A percentile compares a stretch with the other conserved stretches of the same genome.
phyloP scores from a whole-genome alignment of 805 yeast species.

The Candida railenensis region DNA sequence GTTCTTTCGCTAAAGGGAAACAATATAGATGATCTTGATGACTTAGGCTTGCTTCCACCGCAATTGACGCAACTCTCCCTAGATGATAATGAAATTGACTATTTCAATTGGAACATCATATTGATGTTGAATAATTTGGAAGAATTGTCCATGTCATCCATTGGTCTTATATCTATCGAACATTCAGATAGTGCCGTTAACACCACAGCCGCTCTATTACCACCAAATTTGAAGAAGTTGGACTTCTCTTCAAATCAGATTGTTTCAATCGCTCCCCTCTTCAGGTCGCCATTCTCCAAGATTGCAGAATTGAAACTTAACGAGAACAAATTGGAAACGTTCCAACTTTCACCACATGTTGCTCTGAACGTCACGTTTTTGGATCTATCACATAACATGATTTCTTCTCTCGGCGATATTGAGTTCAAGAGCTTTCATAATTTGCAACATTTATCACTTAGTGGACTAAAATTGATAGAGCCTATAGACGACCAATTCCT shows the following conservation, averaged over 20 bases:
- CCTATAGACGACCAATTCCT: background rate
- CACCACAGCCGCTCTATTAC: constrained; percentile 12
- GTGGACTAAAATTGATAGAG: background rate
- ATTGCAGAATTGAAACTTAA: constrained; percentile 10
- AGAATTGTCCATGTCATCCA: constrained; percentile 16
- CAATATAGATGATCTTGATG: constrained; percentile 21
- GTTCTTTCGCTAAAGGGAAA: constrained; percentile 16
- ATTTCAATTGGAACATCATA: constrained; percentile 15
- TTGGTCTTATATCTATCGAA: constrained; percentile 15
- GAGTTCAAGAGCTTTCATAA: background rate
- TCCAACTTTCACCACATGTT: constrained; percentile 3
- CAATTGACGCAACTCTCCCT: constrained; percentile 13
- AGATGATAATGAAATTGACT: constrained; percentile 21
- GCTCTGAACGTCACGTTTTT: background rate
- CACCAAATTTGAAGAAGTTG: constrained; percentile 13
- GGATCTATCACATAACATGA: constrained; percentile 1
- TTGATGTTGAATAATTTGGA: constrained; percentile 14
- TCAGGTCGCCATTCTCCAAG: constrained; percentile 3
- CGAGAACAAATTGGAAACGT: background rate
- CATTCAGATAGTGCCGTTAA: constrained; percentile 3
- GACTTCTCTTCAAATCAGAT: constrained; percentile 17
- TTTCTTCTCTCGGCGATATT: background rate
- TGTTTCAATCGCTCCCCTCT: constrained; percentile 6
- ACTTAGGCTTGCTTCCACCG: constrained; percentile 18
- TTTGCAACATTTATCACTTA: background rate